A percentile compares a stretch with the other conserved stretches of the same genome.
phyloP scores from a whole-genome alignment of 179 eudicot genomes.

The Beta corolliflora region DNA sequence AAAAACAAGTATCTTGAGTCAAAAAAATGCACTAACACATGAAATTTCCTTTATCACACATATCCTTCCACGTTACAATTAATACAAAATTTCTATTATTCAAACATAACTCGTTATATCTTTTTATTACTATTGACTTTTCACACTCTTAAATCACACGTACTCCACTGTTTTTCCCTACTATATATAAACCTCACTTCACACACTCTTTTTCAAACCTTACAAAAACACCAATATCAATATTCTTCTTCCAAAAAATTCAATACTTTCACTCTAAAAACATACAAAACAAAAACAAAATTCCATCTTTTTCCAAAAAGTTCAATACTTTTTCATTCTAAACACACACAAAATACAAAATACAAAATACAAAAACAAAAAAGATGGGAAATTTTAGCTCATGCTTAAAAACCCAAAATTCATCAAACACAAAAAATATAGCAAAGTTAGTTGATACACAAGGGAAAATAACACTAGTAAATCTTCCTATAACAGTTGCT shows the following conservation, averaged over 20 bases:
- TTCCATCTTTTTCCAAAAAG: too few species aligned
- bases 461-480: conserved; percentile 16
- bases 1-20: not conserved
- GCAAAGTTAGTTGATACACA: conserved; percentile 28
- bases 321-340: not conserved
- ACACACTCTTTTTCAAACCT: not conserved
- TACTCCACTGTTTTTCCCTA: not conserved
- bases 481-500: conserved; percentile 53
- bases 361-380: too few species aligned
- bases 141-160: not conserved
- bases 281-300: too few species aligned
- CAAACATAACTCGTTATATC: conserved; percentile 6
- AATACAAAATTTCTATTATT: not conserved
- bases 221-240: not conserved
- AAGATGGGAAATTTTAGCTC: conserved; percentile 25
- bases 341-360: not conserved
- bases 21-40: not conserved
- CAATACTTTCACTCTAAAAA: not conserved
- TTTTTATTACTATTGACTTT: not conserved
- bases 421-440: not conserved
- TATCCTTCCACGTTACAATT: not conserved
- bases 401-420: not conserved
- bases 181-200: not conserved
- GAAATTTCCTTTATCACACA: not conserved
- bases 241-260: not conserved